Conservation (phyloP, 768 basidiomycete genomes). For the Hygrocybe punicea region DNA sequence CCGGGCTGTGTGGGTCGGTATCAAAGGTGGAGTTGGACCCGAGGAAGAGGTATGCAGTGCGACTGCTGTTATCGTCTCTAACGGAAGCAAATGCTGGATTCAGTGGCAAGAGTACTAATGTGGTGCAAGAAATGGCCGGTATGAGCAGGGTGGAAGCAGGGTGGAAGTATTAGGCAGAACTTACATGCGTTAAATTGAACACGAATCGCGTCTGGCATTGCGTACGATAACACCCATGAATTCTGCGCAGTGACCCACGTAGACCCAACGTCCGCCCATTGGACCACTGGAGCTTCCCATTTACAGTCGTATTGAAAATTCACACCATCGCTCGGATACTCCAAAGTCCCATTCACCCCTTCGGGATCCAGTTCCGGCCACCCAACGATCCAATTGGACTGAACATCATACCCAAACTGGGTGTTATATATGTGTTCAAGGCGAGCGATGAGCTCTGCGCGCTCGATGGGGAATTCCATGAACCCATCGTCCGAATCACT, state of each 20-base stretch:
- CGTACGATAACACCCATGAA: too few relatives aligned
- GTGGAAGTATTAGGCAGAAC: background rate
- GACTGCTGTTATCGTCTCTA: background rate
- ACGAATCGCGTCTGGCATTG: background rate
- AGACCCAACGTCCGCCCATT: too few relatives aligned
- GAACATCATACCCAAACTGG: background rate
- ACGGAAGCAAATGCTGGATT: background rate
- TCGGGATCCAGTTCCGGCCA: background rate
- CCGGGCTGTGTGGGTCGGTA: background rate
- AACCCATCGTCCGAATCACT: background rate
- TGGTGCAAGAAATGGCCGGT: background rate
- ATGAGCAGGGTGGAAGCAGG: background rate
- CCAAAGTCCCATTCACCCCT: background rate
- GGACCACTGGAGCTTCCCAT: background rate
- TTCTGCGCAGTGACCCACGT: too few relatives aligned
- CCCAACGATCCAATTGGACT: background rate
- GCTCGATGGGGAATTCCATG: background rate
- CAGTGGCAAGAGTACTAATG: background rate
- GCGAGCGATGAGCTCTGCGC: background rate
- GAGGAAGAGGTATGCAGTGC: background rate
- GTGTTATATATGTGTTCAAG: background rate
- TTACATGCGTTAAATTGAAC: background rate
- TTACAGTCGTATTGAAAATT: background rate
- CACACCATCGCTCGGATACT: background rate
- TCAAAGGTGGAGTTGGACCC: background rate